Evolutionary conservation across 2,329 filamentous ascomycete species (phyloP).

Genomic region (Microascus cirrosus): DNA sequence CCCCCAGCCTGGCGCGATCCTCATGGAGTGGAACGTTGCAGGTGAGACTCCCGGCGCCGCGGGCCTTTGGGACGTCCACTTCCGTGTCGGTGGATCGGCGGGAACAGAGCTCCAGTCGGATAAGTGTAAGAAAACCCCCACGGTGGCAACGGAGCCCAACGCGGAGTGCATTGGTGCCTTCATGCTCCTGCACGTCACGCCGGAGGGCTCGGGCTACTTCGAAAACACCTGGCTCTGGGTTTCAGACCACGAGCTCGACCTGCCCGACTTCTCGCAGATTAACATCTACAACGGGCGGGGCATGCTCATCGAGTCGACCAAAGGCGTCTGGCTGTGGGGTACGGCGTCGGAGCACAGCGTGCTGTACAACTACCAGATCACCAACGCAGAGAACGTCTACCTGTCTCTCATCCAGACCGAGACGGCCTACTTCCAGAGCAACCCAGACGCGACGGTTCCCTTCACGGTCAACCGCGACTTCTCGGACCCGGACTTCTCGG

Average conservation of each 20-base stretch:
- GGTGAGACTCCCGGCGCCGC: constrained; percentile 55
- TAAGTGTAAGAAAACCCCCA: constrained; percentile 68
- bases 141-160: constrained; percentile 47
- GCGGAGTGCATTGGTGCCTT: constrained; percentile 64
- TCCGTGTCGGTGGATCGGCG: constrained; percentile 78
- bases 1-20: constrained; percentile 73
- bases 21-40: constrained; percentile 85
- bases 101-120: constrained; percentile 75
- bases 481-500: constrained; percentile 57
- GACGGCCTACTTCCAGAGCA: constrained; percentile 79
- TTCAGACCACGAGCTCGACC: constrained; percentile 81
- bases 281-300: constrained; percentile 84
- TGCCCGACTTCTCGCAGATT: constrained; percentile 61
- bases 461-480: constrained; percentile 48
- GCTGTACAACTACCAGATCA: constrained; percentile 76
- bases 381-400: constrained; percentile 67
- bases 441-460: constrained; percentile 60
- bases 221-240: constrained; percentile 92
- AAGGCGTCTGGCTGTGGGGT: constrained; percentile 72
- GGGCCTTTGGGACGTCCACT: constrained; percentile 89
- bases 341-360: constrained; percentile 59
- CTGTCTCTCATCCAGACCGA: constrained; percentile 81
- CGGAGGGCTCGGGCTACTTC: constrained; percentile 58
- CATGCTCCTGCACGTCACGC: constrained; percentile 54
- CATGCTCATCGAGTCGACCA: constrained; percentile 62